Evolutionary conservation across 371 early-diverging fungal species (phyloP).

Genomic region (Phascolomyces articulosus): DNA sequence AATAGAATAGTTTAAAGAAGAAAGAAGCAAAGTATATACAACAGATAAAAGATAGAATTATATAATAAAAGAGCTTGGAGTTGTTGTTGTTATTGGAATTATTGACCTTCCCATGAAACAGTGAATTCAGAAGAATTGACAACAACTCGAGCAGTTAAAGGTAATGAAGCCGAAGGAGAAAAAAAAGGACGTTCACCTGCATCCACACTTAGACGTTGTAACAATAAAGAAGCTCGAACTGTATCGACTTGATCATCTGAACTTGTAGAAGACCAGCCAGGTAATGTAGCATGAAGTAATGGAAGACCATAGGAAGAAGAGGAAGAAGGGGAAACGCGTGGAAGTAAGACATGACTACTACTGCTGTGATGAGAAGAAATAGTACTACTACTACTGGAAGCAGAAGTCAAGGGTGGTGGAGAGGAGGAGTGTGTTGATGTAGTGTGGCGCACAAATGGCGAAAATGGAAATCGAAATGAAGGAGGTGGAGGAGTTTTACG

Average conservation of each 20-base stretch:
- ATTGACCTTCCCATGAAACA: constrained; percentile 35
- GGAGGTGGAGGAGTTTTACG: constrained; percentile 1
- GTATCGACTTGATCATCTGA: constrained; percentile 51
- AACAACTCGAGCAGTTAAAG: constrained; percentile 37
- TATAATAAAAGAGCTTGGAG: too few species aligned
- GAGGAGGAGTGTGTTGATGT: too few species aligned
- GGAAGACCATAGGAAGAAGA: background rate
- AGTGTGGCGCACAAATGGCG: constrained; percentile 6
- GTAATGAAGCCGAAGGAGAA: constrained; percentile 26
- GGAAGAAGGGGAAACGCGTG: constrained; percentile 6
- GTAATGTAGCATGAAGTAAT: constrained; percentile 5
- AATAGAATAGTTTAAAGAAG: background rate
- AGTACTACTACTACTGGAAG: too few species aligned
- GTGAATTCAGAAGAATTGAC: constrained; percentile 38
- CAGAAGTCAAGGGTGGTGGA: too few species aligned
- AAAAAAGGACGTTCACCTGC: constrained; percentile 53
- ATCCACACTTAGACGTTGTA: constrained; percentile 61
- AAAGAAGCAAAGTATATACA: background rate
- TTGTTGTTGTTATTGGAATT: background rate
- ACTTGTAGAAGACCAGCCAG: constrained; percentile 15
- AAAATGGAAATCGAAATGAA: constrained; percentile 4
- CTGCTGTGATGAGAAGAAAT: too few species aligned
- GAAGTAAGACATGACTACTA: constrained; percentile 1
- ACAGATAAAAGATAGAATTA: background rate
- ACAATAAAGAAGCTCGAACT: constrained; percentile 54